phyloP scores from a whole-genome alignment of 2,329 filamentous ascomycete species.

The Sphaerulina musiva region DNA sequence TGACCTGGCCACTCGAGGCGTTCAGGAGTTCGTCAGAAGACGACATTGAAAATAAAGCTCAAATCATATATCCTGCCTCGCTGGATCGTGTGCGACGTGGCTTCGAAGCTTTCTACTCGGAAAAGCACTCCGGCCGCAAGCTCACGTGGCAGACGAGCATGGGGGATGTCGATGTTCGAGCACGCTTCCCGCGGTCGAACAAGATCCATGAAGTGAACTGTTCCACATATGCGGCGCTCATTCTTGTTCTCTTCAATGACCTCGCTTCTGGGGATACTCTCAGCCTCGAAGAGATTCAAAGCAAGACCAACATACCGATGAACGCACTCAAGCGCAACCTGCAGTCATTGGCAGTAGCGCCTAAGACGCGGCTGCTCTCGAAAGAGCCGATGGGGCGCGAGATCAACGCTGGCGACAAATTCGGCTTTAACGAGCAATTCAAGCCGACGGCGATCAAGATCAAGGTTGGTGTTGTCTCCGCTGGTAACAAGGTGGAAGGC shows the following conservation, averaged over 20 bases:
- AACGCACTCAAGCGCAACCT: constrained; percentile 69
- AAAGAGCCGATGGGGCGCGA: constrained; percentile 77
- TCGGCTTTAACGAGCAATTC: constrained; percentile 77
- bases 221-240: constrained; percentile 85
- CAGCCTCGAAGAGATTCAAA: constrained; percentile 72
- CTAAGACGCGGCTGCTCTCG: constrained; percentile 72
- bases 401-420: constrained; percentile 68
- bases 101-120: constrained; percentile 82
- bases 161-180: constrained; percentile 82
- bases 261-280: constrained; percentile 46
- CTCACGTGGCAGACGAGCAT: constrained; percentile 73
- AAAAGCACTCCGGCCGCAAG: constrained; percentile 78
- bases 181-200: constrained; percentile 66
- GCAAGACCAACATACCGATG: constrained; percentile 68
- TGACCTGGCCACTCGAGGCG: constrained; percentile 89
- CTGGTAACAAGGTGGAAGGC: constrained; percentile 78
- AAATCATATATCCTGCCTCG: constrained; percentile 66
- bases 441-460: constrained; percentile 77
- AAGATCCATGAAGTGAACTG: constrained; percentile 75
- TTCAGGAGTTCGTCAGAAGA: constrained; percentile 57
- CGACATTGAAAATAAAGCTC: constrained; percentile 45
- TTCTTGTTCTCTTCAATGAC: constrained; percentile 85
- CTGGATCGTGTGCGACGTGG: constrained; percentile 71
- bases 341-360: constrained; percentile 72
- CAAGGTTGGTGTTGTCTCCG: constrained; percentile 77